These are phyloP conservation scores for Epichloe sibirici DNA, from an alignment of 2,329 filamentous ascomycete genomes.

Conservation along the genomic window DNA sequence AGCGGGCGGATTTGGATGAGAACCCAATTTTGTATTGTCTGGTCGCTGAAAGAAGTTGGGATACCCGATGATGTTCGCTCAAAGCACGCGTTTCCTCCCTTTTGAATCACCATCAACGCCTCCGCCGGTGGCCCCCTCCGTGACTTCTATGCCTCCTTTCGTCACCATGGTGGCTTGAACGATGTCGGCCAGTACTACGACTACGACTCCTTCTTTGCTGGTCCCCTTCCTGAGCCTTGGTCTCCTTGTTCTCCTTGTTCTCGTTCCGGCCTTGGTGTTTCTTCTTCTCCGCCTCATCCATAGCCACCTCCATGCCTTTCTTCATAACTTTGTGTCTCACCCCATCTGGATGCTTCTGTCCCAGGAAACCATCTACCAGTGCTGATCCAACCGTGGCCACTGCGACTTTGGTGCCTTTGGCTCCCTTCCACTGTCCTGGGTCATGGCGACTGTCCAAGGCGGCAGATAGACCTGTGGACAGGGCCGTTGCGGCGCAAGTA, in stretches of 20 bases:
- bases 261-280: slow-evolving; percentile 1
- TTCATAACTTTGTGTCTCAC: slow-evolving; percentile 8
- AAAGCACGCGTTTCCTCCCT: neutral
- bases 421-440: slow-evolving; percentile 32
- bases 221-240: no score
- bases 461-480: slow-evolving; percentile 35
- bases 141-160: neutral
- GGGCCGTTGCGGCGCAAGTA: slow-evolving; percentile 31
- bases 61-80: neutral
- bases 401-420: slow-evolving; percentile 36
- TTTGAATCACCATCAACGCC: neutral
- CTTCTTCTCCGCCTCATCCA: slow-evolving; percentile 7
- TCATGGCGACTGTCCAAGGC: slow-evolving; percentile 34
- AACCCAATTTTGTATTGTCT: no score
- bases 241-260: neutral
- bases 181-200: neutral
- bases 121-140: neutral
- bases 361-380: slow-evolving; percentile 33
- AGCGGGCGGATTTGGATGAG: no score
- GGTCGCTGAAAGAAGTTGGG: no score
- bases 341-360: slow-evolving; percentile 19
- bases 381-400: slow-evolving; percentile 37
- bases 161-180: neutral
- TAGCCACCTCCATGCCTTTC: slow-evolving; percentile 6
- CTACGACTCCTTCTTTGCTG: neutral